Evolutionary conservation across 208 protist species (phyloP), one percentile per base, ranked within the genome.

Genomic region (Crithidia mellificae): DNA sequence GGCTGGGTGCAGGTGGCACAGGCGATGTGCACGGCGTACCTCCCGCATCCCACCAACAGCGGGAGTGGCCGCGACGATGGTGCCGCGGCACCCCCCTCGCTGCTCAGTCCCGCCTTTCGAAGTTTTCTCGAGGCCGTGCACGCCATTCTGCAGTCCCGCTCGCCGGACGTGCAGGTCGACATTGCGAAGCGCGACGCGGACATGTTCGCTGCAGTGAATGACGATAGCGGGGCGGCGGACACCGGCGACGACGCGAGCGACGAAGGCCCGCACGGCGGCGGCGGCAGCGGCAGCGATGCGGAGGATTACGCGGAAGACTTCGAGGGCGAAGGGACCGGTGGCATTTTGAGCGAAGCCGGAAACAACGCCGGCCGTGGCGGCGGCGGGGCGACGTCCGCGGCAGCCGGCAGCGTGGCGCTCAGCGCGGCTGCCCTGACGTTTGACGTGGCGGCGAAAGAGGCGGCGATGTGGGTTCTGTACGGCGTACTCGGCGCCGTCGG

Each of bases 381-480:
- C 25, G 34, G 1, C 43, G 24, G 25, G 6, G 34, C 30, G 25
- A 24, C 52, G n/a, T 24, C 52, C n/a, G 43, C 54, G 9, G 51
- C 59, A 30, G 30, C 25, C 2, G 43, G 27, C 58, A 41, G 30
- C 6, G 19, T 27, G 3, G 15, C 50, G 6, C 12, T 32, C 1
- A 58, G 6, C 4, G 66, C 56, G 22, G 22, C 27, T n/a, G 9
- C 58, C 25, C 43, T 64, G 19, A 68, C 30, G 20, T 68, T 75
- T 38, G 81, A 87, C 54, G 65, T 87, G n/a, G 74, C 81, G 17
- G 74, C 77, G 29, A 87, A 87, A 68, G 70, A 72, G 59, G 70
- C 68, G 41, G 70, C 71, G 30, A 62, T 83, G 65, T 72, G 77
- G 63, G 68, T 83, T 34, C 54, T 87, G 39, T 73, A 70, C 38